These are phyloP conservation scores for Apiospora pterosperma DNA, from an alignment of 2,329 filamentous ascomycete species.

Conservation along the genomic window DNA sequence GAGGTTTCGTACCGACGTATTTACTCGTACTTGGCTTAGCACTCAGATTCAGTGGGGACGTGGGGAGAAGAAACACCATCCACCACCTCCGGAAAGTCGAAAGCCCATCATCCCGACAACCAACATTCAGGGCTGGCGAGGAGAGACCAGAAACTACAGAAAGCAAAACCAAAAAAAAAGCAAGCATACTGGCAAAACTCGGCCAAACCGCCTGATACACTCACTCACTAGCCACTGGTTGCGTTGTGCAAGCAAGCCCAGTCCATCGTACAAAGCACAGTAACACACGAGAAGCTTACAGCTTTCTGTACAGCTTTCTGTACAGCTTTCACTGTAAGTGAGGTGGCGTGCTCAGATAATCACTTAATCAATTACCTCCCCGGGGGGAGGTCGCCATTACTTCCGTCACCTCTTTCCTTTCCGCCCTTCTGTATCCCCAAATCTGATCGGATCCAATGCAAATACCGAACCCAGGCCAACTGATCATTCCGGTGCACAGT, in stretches of 20 bases:
- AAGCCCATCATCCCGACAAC: neutral
- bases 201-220: neutral
- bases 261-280: neutral
- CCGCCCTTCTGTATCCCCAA: neutral
- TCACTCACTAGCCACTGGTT: neutral
- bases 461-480: neutral
- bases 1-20: too few species aligned
- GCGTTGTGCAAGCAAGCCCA: neutral
- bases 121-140: neutral
- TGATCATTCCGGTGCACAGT: neutral
- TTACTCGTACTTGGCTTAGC: too few species aligned
- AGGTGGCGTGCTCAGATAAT: neutral
- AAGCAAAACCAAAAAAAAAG: too few species aligned
- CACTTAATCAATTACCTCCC: neutral
- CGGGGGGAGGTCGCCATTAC: neutral
- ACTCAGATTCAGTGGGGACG: neutral
- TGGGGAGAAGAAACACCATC: neutral
- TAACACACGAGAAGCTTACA: neutral
- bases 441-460: neutral
- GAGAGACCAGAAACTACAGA: neutral
- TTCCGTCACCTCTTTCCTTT: neutral
- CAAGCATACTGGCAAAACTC: neutral
- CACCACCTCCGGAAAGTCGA: neutral
- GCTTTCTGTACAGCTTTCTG: too few species aligned
- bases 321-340: slow-evolving; percentile 1